Conservation (phyloP, 768 basidiomycete genomes). For the Panaeolus cyanescens region DNA sequence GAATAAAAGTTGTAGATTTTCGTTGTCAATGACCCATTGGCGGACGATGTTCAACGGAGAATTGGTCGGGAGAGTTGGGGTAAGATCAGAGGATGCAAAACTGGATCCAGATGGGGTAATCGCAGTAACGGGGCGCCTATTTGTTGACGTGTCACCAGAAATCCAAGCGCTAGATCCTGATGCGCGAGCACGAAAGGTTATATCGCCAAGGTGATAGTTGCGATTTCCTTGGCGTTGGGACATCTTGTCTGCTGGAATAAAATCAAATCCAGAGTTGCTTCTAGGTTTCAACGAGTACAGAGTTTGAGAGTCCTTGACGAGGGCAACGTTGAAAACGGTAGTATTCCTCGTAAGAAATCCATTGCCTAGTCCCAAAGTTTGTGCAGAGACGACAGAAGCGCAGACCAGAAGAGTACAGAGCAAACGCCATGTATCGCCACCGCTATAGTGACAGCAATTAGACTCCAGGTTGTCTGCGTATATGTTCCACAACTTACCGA, state of each 20-base stretch:
- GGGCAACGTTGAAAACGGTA: slow-evolving; percentile 42
- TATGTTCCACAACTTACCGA: background rate
- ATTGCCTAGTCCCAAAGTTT: slow-evolving; percentile 44
- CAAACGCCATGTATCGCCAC: background rate
- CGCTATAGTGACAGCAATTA: background rate
- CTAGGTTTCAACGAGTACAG: slow-evolving; percentile 49
- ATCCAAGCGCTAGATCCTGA: slow-evolving; percentile 48
- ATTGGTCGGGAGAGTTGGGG: slow-evolving; percentile 46
- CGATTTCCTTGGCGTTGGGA: slow-evolving; percentile 44
- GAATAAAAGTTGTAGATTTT: slow-evolving; percentile 48
- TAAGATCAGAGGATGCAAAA: slow-evolving; percentile 49
- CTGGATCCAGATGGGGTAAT: slow-evolving; percentile 42
- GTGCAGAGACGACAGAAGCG: slow-evolving; percentile 17
- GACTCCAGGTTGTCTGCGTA: background rate
- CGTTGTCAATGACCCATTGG: slow-evolving; percentile 47
- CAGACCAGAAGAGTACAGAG: background rate
- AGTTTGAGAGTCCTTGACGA: slow-evolving; percentile 60
- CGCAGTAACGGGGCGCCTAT: slow-evolving; percentile 40
- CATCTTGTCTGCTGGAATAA: slow-evolving; percentile 55
- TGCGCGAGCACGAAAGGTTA: slow-evolving; percentile 51
- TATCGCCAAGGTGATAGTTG: slow-evolving; percentile 57
- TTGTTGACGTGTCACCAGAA: slow-evolving; percentile 44
- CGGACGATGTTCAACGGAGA: slow-evolving; percentile 52
- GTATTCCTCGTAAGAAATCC: slow-evolving; percentile 51
- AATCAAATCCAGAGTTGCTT: slow-evolving; percentile 44